phyloP scores from a whole-genome alignment of 495 filamentous ascomycete genomes.

The Chaetomium fimeti region DNA sequence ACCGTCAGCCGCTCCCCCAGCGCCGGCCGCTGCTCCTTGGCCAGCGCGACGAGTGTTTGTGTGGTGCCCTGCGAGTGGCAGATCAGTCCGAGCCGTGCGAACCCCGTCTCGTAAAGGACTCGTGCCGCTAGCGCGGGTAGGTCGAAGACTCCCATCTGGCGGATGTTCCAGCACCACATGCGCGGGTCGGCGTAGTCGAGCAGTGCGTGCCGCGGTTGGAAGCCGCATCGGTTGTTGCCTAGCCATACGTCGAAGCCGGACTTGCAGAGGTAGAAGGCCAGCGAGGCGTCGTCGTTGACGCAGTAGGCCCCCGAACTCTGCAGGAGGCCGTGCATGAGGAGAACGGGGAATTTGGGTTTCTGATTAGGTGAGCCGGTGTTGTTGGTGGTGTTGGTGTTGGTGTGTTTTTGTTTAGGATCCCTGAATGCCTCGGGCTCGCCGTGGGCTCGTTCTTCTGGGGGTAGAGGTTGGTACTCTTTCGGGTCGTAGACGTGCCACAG shows the following conservation, averaged over 20 bases:
- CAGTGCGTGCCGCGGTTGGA: conserved; percentile 69
- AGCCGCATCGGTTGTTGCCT: conserved; percentile 91
- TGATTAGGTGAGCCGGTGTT: conserved; percentile 3
- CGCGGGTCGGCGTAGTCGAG: conserved; percentile 74
- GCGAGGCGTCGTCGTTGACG: conserved; percentile 81
- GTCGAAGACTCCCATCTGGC: conserved; percentile 89
- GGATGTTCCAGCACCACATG: conserved; percentile 98
- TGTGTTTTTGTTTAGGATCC: conserved; percentile 11
- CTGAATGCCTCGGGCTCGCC: conserved; percentile 45
- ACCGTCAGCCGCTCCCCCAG: conserved; percentile 81
- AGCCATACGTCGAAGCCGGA: conserved; percentile 96
- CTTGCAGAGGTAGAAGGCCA: conserved; percentile 91
- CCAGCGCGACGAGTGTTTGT: conserved; percentile 82
- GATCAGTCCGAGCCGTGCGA: conserved; percentile 77
- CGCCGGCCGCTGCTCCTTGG: conserved; percentile 89
- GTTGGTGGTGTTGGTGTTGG: conserved; percentile 25
- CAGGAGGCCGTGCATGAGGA: conserved; percentile 84
- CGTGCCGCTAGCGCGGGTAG: conserved; percentile 84
- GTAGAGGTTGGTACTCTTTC: conserved; percentile 57
- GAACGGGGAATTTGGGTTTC: conserved; percentile 76
- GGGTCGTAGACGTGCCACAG: conserved; percentile 92
- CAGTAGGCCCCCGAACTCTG: conserved; percentile 89
- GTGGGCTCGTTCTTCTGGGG: conserved; percentile 40
- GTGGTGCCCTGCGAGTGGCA: conserved; percentile 93
- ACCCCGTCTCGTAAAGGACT: conserved; percentile 78